Conservation (phyloP, 768 basidiomycete genomes). For the Amyloporia xantha region DNA sequence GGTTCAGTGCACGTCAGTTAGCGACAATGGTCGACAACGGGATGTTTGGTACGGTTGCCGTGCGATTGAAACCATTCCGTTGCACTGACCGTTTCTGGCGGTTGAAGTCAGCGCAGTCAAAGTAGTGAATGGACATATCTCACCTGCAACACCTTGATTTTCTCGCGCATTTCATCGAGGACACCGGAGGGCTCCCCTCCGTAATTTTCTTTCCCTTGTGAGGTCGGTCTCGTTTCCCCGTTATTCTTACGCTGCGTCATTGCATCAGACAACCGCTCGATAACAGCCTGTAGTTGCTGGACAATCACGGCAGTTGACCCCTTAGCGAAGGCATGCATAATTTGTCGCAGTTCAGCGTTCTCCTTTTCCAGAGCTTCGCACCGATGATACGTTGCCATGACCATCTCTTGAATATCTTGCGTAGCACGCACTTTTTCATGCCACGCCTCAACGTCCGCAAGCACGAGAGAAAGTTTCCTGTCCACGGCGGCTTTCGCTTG, state of each 20-base stretch:
- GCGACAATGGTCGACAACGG: too few relatives aligned
- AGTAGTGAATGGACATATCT: too few relatives aligned
- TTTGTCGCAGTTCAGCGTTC: conserved; percentile 14
- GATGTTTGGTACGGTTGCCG: too few relatives aligned
- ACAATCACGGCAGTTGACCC: conserved; percentile 13
- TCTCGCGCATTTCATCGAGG: conserved; percentile 15
- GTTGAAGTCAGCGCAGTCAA: too few relatives aligned
- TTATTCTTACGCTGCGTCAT: conserved; percentile 13
- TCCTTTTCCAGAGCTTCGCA: conserved; percentile 16
- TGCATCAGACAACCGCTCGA: conserved; percentile 10
- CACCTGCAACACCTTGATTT: conserved; percentile 17
- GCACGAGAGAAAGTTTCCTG: conserved; percentile 1
- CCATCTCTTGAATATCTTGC: conserved; percentile 17
- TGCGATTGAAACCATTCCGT: too few relatives aligned
- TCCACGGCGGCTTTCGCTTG: neutral
- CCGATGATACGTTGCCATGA: conserved; percentile 12
- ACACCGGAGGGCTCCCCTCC: conserved; percentile 14
- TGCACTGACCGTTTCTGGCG: too few relatives aligned
- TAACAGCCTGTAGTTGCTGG: conserved; percentile 13
- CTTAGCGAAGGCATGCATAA: conserved; percentile 15
- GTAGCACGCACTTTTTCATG: conserved; percentile 9
- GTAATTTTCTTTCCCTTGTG: conserved; percentile 10
- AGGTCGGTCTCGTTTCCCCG: conserved; percentile 4
- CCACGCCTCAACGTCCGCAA: conserved; percentile 11
- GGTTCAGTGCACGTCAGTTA: too few relatives aligned